Percentiles rank a stretch among this genome's conserved stretches.
phyloP scores from a whole-genome alignment of 345 rosid genomes.

The Toxicodendron radicans region DNA sequence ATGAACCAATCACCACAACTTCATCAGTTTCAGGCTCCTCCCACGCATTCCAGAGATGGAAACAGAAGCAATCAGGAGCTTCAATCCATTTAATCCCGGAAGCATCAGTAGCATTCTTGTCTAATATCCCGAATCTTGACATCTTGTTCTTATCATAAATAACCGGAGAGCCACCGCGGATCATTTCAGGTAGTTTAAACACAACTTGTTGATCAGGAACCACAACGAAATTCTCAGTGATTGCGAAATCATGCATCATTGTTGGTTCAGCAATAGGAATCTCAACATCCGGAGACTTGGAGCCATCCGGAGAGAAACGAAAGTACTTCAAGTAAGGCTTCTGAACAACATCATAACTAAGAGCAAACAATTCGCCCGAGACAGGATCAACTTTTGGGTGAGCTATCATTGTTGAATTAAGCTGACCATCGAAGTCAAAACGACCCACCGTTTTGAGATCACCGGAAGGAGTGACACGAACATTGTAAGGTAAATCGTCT shows the following conservation, averaged over 20 bases:
- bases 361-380: constrained; percentile 64
- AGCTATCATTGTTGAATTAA: constrained; percentile 79
- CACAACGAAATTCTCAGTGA: constrained; percentile 74
- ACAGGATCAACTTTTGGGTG: constrained; percentile 86
- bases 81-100: constrained; percentile 61
- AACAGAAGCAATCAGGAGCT: constrained; percentile 82
- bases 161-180: constrained; percentile 85
- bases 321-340: constrained; percentile 82
- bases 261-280: constrained; percentile 69
- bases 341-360: constrained; percentile 79
- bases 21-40: constrained; percentile 84
- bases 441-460: constrained; percentile 73
- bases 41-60: constrained; percentile 97
- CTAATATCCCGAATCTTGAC: constrained; percentile 70
- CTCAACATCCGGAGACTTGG: constrained; percentile 66
- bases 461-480: constrained; percentile 51
- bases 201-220: constrained; percentile 90
- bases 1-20: constrained; percentile 80
- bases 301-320: constrained; percentile 58
- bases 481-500: constrained; percentile 86
- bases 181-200: constrained; percentile 75
- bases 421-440: constrained; percentile 58
- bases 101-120: constrained; percentile 54
- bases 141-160: constrained; percentile 71
- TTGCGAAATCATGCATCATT: constrained; percentile 89